Base-by-base conservation (phyloP, 1,284 basidiomycete genomes). In the Heliocybe sulcata region DNA sequence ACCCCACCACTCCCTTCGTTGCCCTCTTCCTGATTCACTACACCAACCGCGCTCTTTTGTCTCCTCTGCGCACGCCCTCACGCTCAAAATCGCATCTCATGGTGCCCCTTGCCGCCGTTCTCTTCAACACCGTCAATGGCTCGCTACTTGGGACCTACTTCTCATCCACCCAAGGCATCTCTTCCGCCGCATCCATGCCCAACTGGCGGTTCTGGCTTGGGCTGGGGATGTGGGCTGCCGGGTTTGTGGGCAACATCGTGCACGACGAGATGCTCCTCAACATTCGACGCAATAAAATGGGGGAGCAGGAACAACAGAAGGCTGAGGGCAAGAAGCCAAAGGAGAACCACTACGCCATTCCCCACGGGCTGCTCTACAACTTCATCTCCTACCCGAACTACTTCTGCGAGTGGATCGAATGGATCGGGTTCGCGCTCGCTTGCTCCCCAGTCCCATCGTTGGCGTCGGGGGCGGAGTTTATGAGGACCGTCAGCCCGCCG, bases 371-470 rank as follows among this genome's bases (percentile, higher is more conserved):
- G 2, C 72, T 96, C 29, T 97, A 91, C 74, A 65, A 69, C 51
- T 83, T 80, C 65, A 77, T 97, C 60, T 92, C 92, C n/a, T 95
- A 86, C 70, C 94, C 94, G 1, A 94, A 97, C 71, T 97, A 97
- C 69, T 74, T 94, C 52, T 93, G 88, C 70, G 94, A 96, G 69
- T 97, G 91, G 91, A 61, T 86, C 54, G 92, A 94, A 69, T 94
- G 90, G 90, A 64, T 82, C 9, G 89, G 85, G 9, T 93, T 85
- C 64, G 87, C 91, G 0, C 65, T 92, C 27, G 87, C 89, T 1
- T 79, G 83, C 26, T 69, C 75, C 0, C 75, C 80, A 0, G 16
- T 66, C 3, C 77, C 72, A 1, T 60, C 61, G 3, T 54, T 66
- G 51, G 58, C 63, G 14, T 70, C 68, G 6, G 3, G n/a, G 9